Percentiles rank a stretch among this genome's conserved stretches.
These are phyloP conservation scores for Didymella arachidicola DNA, from an alignment of 2,329 filamentous ascomycete species.

Conservation along the genomic window DNA sequence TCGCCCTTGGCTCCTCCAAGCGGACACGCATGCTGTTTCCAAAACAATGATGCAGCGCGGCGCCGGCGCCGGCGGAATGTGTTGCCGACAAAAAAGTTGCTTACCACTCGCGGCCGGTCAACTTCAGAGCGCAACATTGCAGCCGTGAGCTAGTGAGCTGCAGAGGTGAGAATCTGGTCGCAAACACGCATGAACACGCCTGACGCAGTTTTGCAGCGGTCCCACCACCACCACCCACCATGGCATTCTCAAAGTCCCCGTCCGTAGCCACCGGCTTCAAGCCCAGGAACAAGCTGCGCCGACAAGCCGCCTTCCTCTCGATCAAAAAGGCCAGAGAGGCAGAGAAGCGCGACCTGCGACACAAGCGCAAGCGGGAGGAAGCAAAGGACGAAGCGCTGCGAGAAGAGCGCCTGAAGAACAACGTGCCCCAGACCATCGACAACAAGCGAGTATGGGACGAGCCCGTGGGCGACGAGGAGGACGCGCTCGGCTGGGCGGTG, in stretches of 20 bases:
- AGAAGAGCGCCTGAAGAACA: slow-evolving; percentile 75
- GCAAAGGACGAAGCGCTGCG: slow-evolving; percentile 79
- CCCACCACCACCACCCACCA: slow-evolving; percentile 33
- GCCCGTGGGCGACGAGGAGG: slow-evolving; percentile 52
- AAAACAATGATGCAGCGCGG: background rate
- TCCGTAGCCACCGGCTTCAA: slow-evolving; percentile 60
- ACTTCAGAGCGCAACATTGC: slow-evolving; percentile 3
- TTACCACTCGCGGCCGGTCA: background rate
- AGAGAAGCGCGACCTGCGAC: slow-evolving; percentile 76
- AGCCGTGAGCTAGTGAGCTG: background rate
- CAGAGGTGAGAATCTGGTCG: background rate
- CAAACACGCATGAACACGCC: background rate
- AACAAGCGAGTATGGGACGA: slow-evolving; percentile 76
- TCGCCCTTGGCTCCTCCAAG: slow-evolving; percentile 6
- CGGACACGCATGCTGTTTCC: background rate
- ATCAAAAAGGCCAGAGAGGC: slow-evolving; percentile 80
- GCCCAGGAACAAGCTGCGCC: slow-evolving; percentile 78
- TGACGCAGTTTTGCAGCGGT: slow-evolving; percentile 3
- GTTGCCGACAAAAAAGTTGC: slow-evolving; percentile 27
- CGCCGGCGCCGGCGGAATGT: background rate
- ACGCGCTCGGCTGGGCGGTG: slow-evolving; percentile 54
- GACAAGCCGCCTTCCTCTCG: slow-evolving; percentile 79
- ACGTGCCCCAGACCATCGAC: slow-evolving; percentile 67
- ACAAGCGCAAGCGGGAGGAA: slow-evolving; percentile 83
- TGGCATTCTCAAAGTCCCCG: slow-evolving; percentile 60